These are phyloP conservation scores for Botryotinia globosa DNA, from an alignment of 2,329 filamentous ascomycete genomes.

Conservation along the genomic window DNA sequence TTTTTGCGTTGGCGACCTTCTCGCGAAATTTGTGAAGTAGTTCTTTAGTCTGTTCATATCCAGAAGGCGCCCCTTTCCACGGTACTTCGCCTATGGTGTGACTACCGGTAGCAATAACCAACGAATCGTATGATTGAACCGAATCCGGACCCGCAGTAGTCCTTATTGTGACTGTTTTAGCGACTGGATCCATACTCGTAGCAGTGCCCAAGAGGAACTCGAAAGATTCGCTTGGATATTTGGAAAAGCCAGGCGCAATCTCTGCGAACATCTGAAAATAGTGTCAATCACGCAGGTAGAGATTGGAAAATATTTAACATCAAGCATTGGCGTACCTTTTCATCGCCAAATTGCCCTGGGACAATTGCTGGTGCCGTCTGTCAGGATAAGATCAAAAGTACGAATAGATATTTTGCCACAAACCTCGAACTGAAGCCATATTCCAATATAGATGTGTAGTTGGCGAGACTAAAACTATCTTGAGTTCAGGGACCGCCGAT, in stretches of 20 bases:
- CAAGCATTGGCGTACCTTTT: conserved; percentile 30
- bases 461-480: conserved; percentile 53
- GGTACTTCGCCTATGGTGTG: conserved; percentile 45
- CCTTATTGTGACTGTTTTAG: conserved; percentile 45
- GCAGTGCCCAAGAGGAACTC: conserved; percentile 53
- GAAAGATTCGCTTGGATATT: conserved; percentile 49
- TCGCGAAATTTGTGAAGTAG: conserved; percentile 31
- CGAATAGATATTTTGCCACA: background rate
- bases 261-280: conserved; percentile 39
- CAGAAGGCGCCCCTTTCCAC: conserved; percentile 44
- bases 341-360: conserved; percentile 45
- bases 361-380: conserved; percentile 38
- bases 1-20: conserved; percentile 30
- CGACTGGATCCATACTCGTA: conserved; percentile 43
- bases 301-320: too few relatives aligned
- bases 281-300: background rate
- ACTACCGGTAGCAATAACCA: conserved; percentile 56
- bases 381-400: background rate
- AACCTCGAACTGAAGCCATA: conserved; percentile 47
- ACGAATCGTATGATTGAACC: conserved; percentile 47
- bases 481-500: conserved; percentile 43
- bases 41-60: conserved; percentile 36
- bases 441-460: conserved; percentile 51
- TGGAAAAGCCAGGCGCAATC: conserved; percentile 46
- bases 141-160: conserved; percentile 37